Conservation (phyloP, 441 rosid species). For the Hura crepitans region DNA sequence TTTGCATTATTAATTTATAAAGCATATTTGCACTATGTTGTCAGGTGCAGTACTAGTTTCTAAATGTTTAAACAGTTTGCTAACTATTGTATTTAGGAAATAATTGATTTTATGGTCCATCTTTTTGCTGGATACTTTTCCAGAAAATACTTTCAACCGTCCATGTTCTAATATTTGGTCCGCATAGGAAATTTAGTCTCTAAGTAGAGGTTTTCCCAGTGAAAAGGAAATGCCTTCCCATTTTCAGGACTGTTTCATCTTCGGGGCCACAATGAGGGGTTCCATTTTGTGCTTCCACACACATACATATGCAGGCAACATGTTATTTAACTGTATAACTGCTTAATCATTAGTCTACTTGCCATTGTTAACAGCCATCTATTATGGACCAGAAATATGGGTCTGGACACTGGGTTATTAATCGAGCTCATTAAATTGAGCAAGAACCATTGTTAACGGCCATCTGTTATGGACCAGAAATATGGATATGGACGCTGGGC, state of each 20-base stretch:
- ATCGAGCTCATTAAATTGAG: no score
- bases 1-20: background rate
- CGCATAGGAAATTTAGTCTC: background rate
- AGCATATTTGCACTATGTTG: background rate
- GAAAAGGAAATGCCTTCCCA: background rate
- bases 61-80: background rate
- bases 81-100: background rate
- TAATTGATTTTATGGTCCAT: background rate
- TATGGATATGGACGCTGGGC: no score
- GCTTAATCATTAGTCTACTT: background rate
- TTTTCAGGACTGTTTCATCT: background rate
- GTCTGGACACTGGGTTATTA: no score
- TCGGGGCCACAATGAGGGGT: background rate
- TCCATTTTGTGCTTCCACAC: background rate
- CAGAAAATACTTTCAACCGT: background rate
- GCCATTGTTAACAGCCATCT: background rate
- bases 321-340: background rate
- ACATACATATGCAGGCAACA: background rate
- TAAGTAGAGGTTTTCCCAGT: background rate
- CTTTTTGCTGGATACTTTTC: background rate
- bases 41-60: background rate
- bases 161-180: background rate
- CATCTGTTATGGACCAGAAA: no score
- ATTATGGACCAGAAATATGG: no score
- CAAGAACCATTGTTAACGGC: background rate